These are phyloP conservation scores for Lactarius sanguifluus DNA, from an alignment of 768 basidiomycete genomes.

Conservation along the genomic window DNA sequence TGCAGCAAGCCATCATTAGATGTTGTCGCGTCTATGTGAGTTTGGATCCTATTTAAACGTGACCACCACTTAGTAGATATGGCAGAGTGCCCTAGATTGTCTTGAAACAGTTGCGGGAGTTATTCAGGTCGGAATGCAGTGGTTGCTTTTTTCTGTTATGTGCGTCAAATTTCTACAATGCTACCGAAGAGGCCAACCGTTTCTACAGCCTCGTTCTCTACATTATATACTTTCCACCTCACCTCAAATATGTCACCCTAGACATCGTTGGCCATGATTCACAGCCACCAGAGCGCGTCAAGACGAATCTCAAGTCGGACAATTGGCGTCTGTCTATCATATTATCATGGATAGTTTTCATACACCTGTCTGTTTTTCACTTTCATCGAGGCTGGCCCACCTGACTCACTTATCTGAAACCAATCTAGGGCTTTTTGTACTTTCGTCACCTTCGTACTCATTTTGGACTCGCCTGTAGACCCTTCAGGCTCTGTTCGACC, in stretches of 20 bases:
- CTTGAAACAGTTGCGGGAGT: constrained; percentile 80
- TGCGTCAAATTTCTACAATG: constrained; percentile 42
- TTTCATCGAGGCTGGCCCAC: background rate
- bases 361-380: constrained; percentile 66
- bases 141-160: constrained; percentile 84
- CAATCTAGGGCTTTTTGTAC: constrained; percentile 50
- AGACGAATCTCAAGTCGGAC: constrained; percentile 52
- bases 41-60: constrained; percentile 18
- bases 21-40: constrained; percentile 81
- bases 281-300: constrained; percentile 44
- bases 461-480: constrained; percentile 45
- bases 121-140: constrained; percentile 78
- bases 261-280: constrained; percentile 44
- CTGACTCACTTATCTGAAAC: constrained; percentile 22
- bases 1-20: constrained; percentile 79
- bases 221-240: constrained; percentile 86
- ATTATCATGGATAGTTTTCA: constrained; percentile 65
- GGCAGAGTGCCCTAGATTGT: constrained; percentile 67
- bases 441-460: constrained; percentile 62
- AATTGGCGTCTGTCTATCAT: constrained; percentile 80
- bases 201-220: constrained; percentile 77
- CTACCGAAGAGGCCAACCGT: background rate
- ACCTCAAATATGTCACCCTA: constrained; percentile 67
- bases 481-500: constrained; percentile 40
- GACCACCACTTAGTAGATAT: constrained; percentile 5